Conservation (phyloP, 192 early-diverging fungal genomes). For the Podila epicladia region DNA sequence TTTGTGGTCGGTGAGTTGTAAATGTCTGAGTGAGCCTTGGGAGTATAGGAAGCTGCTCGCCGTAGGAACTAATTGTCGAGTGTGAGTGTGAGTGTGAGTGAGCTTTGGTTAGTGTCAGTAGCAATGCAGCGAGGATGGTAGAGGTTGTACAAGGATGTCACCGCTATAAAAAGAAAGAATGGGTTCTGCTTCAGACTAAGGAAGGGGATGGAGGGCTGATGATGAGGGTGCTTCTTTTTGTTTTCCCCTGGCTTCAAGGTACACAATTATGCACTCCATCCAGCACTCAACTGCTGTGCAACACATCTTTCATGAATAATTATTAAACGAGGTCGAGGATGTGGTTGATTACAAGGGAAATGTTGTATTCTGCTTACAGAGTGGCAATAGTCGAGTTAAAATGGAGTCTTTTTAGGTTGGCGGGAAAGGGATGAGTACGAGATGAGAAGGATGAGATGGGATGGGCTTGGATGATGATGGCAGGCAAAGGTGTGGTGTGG, state of each 20-base stretch:
- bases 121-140: too few relatives aligned
- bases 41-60: constrained; percentile 59
- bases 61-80: constrained; percentile 42
- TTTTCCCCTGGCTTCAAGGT: too few relatives aligned
- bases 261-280: too few relatives aligned
- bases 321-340: not conserved
- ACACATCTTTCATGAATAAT: too few relatives aligned
- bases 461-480: not conserved
- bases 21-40: constrained; percentile 51
- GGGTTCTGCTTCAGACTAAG: constrained; percentile 11
- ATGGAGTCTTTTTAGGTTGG: too few relatives aligned
- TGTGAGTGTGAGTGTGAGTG: not conserved
- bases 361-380: not conserved
- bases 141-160: too few relatives aligned
- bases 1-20: constrained; percentile 6
- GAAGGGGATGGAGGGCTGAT: constrained; percentile 2
- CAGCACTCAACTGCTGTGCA: too few relatives aligned
- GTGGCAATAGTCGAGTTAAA: too few relatives aligned
- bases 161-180: not conserved
- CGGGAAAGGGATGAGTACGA: not conserved
- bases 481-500: not conserved
- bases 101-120: not conserved
- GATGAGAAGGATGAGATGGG: not conserved
- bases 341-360: not conserved
- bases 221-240: too few relatives aligned